Percentiles rank a stretch among this genome's conserved stretches.
These are phyloP conservation scores for Halteria grandinella DNA, from an alignment of 73 alveolate genomes.

Conservation along the genomic window DNA sequence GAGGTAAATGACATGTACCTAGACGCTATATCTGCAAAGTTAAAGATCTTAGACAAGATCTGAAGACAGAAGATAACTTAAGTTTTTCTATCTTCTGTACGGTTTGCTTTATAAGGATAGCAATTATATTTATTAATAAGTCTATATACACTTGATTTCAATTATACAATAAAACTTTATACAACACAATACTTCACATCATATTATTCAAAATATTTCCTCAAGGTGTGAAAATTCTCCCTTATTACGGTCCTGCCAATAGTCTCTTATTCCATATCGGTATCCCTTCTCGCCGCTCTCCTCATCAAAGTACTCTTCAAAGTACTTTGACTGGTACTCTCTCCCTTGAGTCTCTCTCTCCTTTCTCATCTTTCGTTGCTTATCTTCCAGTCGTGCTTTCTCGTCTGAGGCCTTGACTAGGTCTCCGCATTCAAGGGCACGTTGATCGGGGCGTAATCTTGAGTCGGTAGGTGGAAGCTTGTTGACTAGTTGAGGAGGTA, in stretches of 20 bases:
- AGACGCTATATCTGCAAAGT: too few species aligned
- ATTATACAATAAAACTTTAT: too few species aligned
- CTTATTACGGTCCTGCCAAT: constrained; percentile 62
- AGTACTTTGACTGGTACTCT: constrained; percentile 80
- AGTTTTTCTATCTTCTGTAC: too few species aligned
- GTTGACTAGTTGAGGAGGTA: constrained; percentile 74
- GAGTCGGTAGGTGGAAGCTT: constrained; percentile 92
- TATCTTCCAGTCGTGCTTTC: constrained; percentile 89
- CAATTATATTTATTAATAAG: too few species aligned
- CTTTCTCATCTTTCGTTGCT: constrained; percentile 87
- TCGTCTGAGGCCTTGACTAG: constrained; percentile 82
- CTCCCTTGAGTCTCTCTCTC: constrained; percentile 71
- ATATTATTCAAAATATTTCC: constrained; percentile 25
- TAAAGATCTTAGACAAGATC: too few species aligned
- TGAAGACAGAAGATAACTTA: too few species aligned
- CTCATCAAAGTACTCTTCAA: constrained; percentile 75
- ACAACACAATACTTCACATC: background rate
- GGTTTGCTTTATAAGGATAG: too few species aligned
- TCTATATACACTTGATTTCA: too few species aligned
- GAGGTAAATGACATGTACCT: too few species aligned
- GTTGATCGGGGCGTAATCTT: constrained; percentile 94
- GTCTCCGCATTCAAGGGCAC: constrained; percentile 95
- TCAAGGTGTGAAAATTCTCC: constrained; percentile 47
- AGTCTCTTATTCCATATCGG: constrained; percentile 68
- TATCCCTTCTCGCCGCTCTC: constrained; percentile 66